Conservation (phyloP, 495 filamentous ascomycete species). For the Pseudoneurospora amorphoporcata region DNA sequence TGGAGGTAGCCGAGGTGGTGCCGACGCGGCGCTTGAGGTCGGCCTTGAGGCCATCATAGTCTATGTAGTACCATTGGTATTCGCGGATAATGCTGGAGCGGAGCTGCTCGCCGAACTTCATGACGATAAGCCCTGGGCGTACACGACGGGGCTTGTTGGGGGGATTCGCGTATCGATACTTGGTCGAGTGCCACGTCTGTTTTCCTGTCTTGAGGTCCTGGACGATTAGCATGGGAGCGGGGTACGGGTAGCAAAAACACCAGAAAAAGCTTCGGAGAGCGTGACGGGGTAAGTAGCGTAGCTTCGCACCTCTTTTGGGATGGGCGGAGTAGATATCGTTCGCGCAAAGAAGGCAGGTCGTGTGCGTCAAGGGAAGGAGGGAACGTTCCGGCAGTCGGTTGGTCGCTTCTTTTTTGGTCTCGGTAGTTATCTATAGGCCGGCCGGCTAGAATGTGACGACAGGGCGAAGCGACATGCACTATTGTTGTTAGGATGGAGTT, state of each 20-base stretch:
- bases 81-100: slow-evolving; percentile 88
- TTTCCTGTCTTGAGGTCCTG: slow-evolving; percentile 35
- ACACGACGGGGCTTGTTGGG: slow-evolving; percentile 16
- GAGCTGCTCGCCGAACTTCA: slow-evolving; percentile 94
- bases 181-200: slow-evolving; percentile 20
- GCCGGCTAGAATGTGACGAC: not conserved
- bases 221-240: slow-evolving; percentile 35
- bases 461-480: not conserved
- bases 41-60: slow-evolving; percentile 86
- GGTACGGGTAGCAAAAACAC: not conserved
- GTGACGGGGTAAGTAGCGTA: not conserved
- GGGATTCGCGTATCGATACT: slow-evolving; percentile 9
- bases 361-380: not conserved
- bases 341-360: not conserved
- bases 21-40: slow-evolving; percentile 69
- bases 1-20: slow-evolving; percentile 28
- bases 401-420: not conserved
- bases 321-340: not conserved
- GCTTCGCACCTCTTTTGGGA: not conserved
- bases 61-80: slow-evolving; percentile 94
- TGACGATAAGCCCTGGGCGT: slow-evolving; percentile 34
- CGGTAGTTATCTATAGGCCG: not conserved
- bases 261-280: not conserved
- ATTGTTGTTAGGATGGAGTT: not conserved
- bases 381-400: not conserved